phyloP scores from a whole-genome alignment of 352 stramenopile species.

The Pythium oligandrum region DNA sequence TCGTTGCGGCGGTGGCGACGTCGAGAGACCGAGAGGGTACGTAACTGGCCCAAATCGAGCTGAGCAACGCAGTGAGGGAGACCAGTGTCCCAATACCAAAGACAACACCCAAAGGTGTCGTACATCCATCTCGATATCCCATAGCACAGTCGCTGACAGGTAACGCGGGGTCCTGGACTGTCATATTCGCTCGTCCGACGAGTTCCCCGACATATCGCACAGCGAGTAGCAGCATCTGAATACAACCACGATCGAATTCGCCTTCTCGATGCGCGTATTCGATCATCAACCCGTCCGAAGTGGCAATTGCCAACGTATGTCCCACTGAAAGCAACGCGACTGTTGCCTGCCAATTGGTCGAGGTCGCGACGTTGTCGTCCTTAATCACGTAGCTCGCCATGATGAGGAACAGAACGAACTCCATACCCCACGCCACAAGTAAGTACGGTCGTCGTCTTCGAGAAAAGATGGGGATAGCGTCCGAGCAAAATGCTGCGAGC shows the following conservation, averaged over 20 bases:
- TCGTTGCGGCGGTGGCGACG: not conserved
- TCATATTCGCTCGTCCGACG: conserved; percentile 3
- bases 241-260: conserved; percentile 10
- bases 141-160: no score
- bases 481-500: not conserved
- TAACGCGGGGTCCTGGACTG: not conserved
- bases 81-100: not conserved
- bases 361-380: not conserved
- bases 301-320: conserved; percentile 7
- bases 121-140: no score
- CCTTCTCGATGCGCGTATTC: conserved; percentile 21
- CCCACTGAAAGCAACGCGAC: conserved; percentile 6
- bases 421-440: not conserved
- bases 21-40: not conserved
- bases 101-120: not conserved
- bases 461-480: not conserved
- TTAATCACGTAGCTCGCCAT: not conserved
- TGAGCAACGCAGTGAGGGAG: not conserved
- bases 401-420: not conserved
- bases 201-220: conserved; percentile 12
- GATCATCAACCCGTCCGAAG: conserved; percentile 19
- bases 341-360: not conserved
- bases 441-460: not conserved
- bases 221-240: conserved; percentile 14
- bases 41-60: not conserved